A percentile compares a stretch with the other conserved stretches of the same genome.
These are phyloP conservation scores for Rosa chinensis DNA, from an alignment of 306 rosid species.

Conservation along the genomic window DNA sequence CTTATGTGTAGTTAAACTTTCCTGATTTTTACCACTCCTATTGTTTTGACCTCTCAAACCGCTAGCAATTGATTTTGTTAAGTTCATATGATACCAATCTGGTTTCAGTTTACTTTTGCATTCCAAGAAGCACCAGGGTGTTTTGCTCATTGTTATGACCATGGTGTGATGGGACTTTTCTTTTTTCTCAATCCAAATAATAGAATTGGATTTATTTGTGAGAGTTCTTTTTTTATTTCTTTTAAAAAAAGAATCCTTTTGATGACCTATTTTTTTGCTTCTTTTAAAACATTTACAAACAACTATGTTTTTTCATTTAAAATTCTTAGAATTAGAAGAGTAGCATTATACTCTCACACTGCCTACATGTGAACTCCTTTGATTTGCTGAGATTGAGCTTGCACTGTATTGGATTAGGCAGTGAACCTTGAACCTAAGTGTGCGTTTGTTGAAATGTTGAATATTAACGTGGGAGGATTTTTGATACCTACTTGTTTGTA, in stretches of 20 bases:
- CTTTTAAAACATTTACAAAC: no score
- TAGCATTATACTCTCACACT: neutral
- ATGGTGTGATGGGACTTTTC: neutral
- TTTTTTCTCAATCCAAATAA: no score
- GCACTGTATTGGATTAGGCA: neutral
- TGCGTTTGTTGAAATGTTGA: neutral
- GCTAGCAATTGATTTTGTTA: neutral
- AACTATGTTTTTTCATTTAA: no score
- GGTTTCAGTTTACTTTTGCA: neutral
- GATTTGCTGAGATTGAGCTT: neutral
- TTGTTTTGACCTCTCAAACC: neutral
- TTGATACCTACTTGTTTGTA: neutral
- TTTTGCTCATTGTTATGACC: neutral
- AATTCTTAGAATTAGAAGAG: neutral
- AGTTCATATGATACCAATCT: neutral
- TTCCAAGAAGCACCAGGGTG: neutral
- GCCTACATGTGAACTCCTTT: neutral
- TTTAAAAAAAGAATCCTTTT: no score
- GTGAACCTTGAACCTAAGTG: neutral
- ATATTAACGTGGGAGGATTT: neutral
- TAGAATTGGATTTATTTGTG: no score
- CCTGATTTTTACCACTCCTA: neutral
- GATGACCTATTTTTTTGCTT: no score
- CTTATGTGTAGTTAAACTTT: neutral
- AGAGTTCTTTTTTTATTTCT: no score